Evolutionary conservation across 2,329 filamentous ascomycete species (phyloP).

Genomic region (Amauroascus verrucosus): DNA sequence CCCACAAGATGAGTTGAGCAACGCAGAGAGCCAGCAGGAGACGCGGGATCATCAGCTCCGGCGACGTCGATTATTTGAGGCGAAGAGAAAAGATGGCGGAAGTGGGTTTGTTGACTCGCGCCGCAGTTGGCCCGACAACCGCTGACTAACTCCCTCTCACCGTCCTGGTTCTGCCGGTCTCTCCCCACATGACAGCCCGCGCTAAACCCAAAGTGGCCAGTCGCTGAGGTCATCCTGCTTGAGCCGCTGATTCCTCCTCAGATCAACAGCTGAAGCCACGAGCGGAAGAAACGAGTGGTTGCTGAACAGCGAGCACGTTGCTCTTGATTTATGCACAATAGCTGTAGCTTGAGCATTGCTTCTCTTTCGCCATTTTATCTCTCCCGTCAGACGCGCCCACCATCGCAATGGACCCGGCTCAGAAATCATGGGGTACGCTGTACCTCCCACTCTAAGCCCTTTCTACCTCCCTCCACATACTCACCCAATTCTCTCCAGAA

Average conservation of each 20-base stretch:
- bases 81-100: not conserved
- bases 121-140: slow-evolving; percentile 30
- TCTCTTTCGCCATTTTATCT: not conserved
- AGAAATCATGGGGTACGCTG: slow-evolving; percentile 50
- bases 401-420: slow-evolving; percentile 44
- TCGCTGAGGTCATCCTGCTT: slow-evolving; percentile 9
- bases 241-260: not conserved
- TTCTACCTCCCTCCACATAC: not conserved
- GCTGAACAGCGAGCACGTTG: not conserved
- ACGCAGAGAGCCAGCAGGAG: not conserved
- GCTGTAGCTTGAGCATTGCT: too few species aligned
- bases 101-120: slow-evolving; percentile 23
- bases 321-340: too few species aligned
- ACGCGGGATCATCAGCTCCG: not conserved
- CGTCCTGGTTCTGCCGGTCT: slow-evolving; percentile 24
- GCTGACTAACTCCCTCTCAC: slow-evolving; percentile 26
- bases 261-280: not conserved
- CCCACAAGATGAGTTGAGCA: not conserved
- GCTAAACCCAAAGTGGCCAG: slow-evolving; percentile 1
- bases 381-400: not conserved
- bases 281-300: not conserved
- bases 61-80: not conserved
- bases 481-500: slow-evolving; percentile 47
- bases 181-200: slow-evolving; percentile 18
- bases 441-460: not conserved